Conservation (phyloP, 2,329 filamentous ascomycete species). For the Bipolaris oryzae region DNA sequence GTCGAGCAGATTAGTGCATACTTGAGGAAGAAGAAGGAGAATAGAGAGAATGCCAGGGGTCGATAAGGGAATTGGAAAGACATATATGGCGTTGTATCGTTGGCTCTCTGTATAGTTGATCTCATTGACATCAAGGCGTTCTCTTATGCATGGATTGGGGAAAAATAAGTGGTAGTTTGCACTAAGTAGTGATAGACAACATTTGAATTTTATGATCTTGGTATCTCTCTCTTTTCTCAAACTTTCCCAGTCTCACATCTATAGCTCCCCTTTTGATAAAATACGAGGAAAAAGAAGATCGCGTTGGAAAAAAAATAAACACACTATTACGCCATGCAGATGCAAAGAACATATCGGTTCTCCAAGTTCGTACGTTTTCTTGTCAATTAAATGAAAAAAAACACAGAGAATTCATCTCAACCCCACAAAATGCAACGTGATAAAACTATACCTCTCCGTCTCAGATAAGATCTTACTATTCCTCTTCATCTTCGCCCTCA, state of each 20-base stretch:
- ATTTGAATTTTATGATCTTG: too few relatives aligned
- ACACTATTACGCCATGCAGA: slow-evolving; percentile 1
- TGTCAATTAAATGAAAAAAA: neutral
- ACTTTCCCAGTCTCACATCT: too few relatives aligned
- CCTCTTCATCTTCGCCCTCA: slow-evolving; percentile 12
- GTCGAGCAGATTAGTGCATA: slow-evolving; percentile 88
- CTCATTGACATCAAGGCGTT: neutral
- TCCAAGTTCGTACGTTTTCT: too few relatives aligned
- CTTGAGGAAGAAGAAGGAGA: slow-evolving; percentile 61
- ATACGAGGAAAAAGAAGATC: neutral
- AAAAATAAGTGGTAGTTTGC: neutral
- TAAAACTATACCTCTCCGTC: neutral
- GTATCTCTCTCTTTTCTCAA: too few relatives aligned
- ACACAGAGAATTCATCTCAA: neutral
- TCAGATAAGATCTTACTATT: neutral
- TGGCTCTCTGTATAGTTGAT: neutral
- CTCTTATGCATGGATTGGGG: neutral
- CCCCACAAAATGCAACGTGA: neutral
- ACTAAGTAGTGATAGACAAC: too few relatives aligned
- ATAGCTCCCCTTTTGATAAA: too few relatives aligned
- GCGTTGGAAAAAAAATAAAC: neutral
- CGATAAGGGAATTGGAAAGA: neutral
- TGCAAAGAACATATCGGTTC: neutral
- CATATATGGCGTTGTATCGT: too few relatives aligned
- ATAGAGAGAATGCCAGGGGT: slow-evolving; percentile 14